Evolutionary conservation across 495 filamentous ascomycete genomes (phyloP), one percentile per base, ranked within the genome.

Genomic region (Penicillium psychrofluorescens): DNA sequence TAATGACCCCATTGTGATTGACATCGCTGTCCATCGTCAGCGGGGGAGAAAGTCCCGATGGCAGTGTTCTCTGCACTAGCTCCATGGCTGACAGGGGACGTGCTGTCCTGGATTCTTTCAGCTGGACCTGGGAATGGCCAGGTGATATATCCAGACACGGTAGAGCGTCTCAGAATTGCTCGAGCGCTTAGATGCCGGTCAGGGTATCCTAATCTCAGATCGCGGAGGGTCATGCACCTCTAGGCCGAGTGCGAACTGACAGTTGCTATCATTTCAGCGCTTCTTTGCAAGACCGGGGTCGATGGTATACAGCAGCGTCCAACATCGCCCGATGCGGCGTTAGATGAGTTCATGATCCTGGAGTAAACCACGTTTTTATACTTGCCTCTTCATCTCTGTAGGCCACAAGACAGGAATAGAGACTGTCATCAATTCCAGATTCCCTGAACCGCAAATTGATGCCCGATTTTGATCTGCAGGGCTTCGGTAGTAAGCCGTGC

Each of bases 1-100:
- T 58, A n/a, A 64, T 37, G 33, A 61, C 36, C 8, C 54, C 61
- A 15, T 51, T 61, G 31, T 61, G 61, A 29, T 64, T 48, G 32
- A 59, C 13, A 2, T 50, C 48, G 36, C 55, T 64, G 27, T 64
- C 49, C 8, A 43, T 38, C 8, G 53, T 57, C 10, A 61, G 47
- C 27, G 58, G 61, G 10, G 58, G 43, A 8, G 35, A 52, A 2
- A 61, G 38, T 1, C 47, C 53, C 2, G 49, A 41, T 2, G 53
- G 51, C 8, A 50, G 14, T 34, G 32, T 8, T 28, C 15, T 40
- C 16, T 45, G 11, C 11, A 38, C 16, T 16, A 36, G n/a, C 22
- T 34, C 31, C 39, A 50, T 54, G 40, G 29, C 49, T 33, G 35
- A 41, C 34, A 32, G 30, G 4, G 34, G 16, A 36, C 35, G 33